phyloP scores from a whole-genome alignment of 257 asterid species.

The Lavandula angustifolia region DNA sequence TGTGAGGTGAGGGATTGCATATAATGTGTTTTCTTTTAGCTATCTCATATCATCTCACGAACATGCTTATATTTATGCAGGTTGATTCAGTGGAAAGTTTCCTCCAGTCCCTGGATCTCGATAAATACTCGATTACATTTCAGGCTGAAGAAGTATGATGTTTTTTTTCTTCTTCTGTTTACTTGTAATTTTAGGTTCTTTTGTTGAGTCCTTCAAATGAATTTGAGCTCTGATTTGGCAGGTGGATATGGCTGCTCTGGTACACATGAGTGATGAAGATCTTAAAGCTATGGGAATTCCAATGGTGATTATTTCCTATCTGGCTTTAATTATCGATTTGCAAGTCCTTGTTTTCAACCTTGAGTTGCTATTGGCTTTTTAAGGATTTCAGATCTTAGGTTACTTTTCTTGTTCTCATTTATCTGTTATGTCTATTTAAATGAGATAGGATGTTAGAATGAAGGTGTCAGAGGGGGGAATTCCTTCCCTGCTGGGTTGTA shows the following conservation, averaged over 20 bases:
- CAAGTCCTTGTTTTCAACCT: not conserved
- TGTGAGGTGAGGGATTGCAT: not conserved
- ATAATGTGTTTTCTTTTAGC: not conserved
- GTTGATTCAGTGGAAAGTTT: constrained; percentile 77
- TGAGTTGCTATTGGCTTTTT: constrained; percentile 11
- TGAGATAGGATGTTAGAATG: not conserved
- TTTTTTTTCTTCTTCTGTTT: constrained; percentile 24
- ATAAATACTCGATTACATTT: constrained; percentile 83
- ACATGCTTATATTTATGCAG: constrained; percentile 48
- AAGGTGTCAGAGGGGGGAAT: constrained; percentile 9
- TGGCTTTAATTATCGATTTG: constrained; percentile 3
- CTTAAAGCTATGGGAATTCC: constrained; percentile 98
- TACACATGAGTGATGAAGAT: constrained; percentile 97
- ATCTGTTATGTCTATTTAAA: not conserved
- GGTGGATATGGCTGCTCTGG: constrained; percentile 96
- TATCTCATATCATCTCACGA: not conserved
- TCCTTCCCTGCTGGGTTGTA: too few species aligned
- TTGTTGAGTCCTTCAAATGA: constrained; percentile 17
- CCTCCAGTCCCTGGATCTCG: constrained; percentile 83
- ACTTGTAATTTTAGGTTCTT: constrained; percentile 15
- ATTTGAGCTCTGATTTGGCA: constrained; percentile 38
- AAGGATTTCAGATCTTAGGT: constrained; percentile 15
- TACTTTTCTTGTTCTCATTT: not conserved
- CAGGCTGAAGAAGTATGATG: constrained; percentile 94
- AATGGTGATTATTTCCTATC: constrained; percentile 60